Evolutionary conservation across 805 yeast genomes (phyloP).

Genomic region (Saturnispora quitensis): DNA sequence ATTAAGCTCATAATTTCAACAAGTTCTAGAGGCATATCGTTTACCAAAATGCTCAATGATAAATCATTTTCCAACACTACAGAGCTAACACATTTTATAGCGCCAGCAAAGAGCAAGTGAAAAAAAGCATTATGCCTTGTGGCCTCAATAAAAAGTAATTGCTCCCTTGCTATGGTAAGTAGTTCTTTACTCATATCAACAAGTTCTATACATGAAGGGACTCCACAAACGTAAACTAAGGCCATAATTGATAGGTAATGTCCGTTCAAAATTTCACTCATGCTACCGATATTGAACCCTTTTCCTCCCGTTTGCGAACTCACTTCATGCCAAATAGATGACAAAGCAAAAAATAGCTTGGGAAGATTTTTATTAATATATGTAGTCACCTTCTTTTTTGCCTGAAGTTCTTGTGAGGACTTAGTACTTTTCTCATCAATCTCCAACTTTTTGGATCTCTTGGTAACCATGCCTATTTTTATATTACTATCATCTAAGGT

Average conservation of each 20-base stretch:
- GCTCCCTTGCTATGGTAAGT: slow-evolving; percentile 25
- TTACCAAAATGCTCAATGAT: slow-evolving; percentile 2
- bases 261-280: slow-evolving; percentile 42
- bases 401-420: slow-evolving; percentile 11
- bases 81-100: slow-evolving; percentile 6
- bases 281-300: slow-evolving; percentile 41
- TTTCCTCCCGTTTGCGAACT: slow-evolving; percentile 28
- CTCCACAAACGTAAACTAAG: slow-evolving; percentile 46
- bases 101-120: slow-evolving; percentile 7
- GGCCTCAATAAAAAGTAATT: slow-evolving; percentile 6
- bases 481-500: slow-evolving; percentile 30
- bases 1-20: slow-evolving; percentile 1
- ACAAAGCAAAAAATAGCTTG: slow-evolving; percentile 45
- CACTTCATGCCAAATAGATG: slow-evolving; percentile 36
- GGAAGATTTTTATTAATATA: slow-evolving; percentile 33
- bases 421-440: slow-evolving; percentile 4
- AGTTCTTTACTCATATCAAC: slow-evolving; percentile 51
- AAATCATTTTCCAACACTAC: slow-evolving; percentile 8
- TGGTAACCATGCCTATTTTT: slow-evolving; percentile 31
- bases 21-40: background rate
- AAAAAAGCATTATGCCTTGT: slow-evolving; percentile 5
- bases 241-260: slow-evolving; percentile 55
- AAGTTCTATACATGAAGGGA: slow-evolving; percentile 43
- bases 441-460: slow-evolving; percentile 32
- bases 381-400: slow-evolving; percentile 14